Evolutionary conservation across 176 grass and related monocot genomes (phyloP).

Genomic region (Chloris gayana): DNA sequence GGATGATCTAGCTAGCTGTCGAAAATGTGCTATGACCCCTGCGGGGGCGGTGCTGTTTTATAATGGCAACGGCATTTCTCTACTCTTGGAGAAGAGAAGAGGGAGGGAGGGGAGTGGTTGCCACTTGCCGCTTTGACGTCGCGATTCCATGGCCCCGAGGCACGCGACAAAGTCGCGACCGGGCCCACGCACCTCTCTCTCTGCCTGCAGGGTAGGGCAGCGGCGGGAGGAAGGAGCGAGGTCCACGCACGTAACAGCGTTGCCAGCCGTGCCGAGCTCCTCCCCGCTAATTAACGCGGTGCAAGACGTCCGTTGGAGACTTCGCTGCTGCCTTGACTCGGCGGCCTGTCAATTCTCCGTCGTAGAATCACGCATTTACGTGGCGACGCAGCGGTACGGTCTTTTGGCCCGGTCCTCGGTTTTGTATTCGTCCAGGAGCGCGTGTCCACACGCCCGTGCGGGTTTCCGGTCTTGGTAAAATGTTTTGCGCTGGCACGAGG

Average conservation of each 20-base stretch:
- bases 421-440: constrained; percentile 10
- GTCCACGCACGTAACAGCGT: constrained; percentile 11
- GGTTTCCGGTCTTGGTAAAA: constrained; percentile 36
- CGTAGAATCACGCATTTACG: not conserved
- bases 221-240: not conserved
- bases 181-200: not conserved
- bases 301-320: constrained; percentile 18
- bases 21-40: not conserved
- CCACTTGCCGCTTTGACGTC: constrained; percentile 29
- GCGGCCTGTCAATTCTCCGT: not conserved
- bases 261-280: not conserved
- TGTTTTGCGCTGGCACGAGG: not conserved
- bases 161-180: constrained; percentile 29
- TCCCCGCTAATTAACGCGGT: no score
- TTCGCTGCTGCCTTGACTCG: constrained; percentile 15
- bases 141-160: constrained; percentile 24
- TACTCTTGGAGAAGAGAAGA: no score
- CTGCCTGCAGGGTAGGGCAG: not conserved
- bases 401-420: not conserved
- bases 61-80: no score
- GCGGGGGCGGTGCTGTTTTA: not conserved
- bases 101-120: not conserved
- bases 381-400: not conserved
- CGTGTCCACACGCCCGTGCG: not conserved
- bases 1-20: constrained; percentile 12